Conservation (phyloP, 2,329 filamentous ascomycete species). For the Neodidymelliopsis sp. region DNA sequence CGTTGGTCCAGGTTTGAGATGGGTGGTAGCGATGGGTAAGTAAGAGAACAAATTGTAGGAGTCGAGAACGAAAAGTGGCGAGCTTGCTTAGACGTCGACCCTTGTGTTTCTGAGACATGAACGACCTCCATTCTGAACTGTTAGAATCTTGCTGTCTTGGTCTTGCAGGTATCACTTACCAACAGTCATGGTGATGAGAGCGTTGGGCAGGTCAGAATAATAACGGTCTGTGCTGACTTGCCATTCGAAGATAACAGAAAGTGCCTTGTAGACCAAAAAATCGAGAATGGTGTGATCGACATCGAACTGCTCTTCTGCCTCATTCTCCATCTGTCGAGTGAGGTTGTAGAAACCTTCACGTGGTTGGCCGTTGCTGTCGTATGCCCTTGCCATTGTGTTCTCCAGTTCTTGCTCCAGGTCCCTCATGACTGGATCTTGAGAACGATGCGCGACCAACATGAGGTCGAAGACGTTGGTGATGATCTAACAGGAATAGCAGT, state of each 20-base stretch:
- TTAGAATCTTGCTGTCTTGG: conserved; percentile 7
- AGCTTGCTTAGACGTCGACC: conserved; percentile 46
- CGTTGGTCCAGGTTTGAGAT: conserved; percentile 48
- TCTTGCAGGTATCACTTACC: conserved; percentile 27
- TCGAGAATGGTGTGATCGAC: conserved; percentile 65
- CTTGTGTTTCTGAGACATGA: conserved; percentile 53
- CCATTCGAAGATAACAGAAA: conserved; percentile 52
- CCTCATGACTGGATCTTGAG: conserved; percentile 22
- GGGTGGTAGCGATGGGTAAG: conserved; percentile 54
- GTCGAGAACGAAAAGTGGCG: conserved; percentile 56
- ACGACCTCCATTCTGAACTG: conserved; percentile 51
- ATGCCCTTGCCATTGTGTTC: conserved; percentile 24
- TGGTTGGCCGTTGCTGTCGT: conserved; percentile 27
- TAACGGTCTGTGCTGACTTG: conserved; percentile 37
- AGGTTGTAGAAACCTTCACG: conserved; percentile 41
- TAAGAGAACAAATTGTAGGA: conserved; percentile 57
- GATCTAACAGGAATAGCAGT: conserved; percentile 9
- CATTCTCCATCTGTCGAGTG: conserved; percentile 44
- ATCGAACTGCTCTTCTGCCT: conserved; percentile 52
- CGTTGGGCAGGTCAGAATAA: conserved; percentile 42
- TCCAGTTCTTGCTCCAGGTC: conserved; percentile 36
- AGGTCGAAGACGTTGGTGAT: conserved; percentile 1
- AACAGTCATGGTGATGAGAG: conserved; percentile 43
- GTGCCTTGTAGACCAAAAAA: conserved; percentile 60
- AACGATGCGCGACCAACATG: conserved; percentile 29